Conservation (phyloP, 2,329 filamentous ascomycete genomes). For the Annulohypoxylon truncatum region DNA sequence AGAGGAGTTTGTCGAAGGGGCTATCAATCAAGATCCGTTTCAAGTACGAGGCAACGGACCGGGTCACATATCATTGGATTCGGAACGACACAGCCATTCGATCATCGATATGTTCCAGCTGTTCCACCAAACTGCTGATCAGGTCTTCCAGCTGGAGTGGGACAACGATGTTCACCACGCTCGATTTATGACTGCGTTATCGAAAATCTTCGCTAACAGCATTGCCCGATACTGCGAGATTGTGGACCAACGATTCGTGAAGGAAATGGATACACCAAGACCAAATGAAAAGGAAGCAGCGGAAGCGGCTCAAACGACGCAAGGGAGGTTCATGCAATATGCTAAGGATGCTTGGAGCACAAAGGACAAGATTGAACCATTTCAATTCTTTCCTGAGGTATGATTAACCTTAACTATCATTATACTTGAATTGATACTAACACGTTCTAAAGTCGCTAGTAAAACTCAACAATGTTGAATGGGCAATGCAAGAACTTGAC, state of each 20-base stretch:
- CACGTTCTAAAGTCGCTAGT: slow-evolving; percentile 80
- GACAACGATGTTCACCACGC: slow-evolving; percentile 93
- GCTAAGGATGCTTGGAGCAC: slow-evolving; percentile 93
- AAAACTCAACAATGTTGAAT: slow-evolving; percentile 98
- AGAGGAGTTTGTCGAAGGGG: slow-evolving; percentile 85
- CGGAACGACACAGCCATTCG: slow-evolving; percentile 91
- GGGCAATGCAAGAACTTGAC: slow-evolving; percentile 90
- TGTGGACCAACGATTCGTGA: slow-evolving; percentile 84
- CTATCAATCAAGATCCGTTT: slow-evolving; percentile 91
- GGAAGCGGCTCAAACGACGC: slow-evolving; percentile 79
- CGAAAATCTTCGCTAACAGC: slow-evolving; percentile 84
- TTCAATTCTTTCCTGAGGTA: slow-evolving; percentile 95
- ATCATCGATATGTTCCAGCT: slow-evolving; percentile 93
- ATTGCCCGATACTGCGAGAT: slow-evolving; percentile 92
- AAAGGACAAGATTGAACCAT: slow-evolving; percentile 94
- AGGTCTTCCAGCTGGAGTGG: slow-evolving; percentile 89
- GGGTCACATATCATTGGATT: slow-evolving; percentile 74
- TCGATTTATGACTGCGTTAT: slow-evolving; percentile 94
- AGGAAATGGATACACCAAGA: slow-evolving; percentile 92
- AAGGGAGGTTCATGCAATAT: slow-evolving; percentile 92
- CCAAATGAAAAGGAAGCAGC: slow-evolving; percentile 80
- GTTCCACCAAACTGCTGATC: slow-evolving; percentile 91
- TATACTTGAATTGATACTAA: slow-evolving; percentile 45
- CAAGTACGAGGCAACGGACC: slow-evolving; percentile 75
- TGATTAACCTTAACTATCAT: slow-evolving; percentile 44